These are phyloP conservation scores for Fraxinus ornus DNA, from an alignment of 305 asterid species.

Conservation along the genomic window DNA sequence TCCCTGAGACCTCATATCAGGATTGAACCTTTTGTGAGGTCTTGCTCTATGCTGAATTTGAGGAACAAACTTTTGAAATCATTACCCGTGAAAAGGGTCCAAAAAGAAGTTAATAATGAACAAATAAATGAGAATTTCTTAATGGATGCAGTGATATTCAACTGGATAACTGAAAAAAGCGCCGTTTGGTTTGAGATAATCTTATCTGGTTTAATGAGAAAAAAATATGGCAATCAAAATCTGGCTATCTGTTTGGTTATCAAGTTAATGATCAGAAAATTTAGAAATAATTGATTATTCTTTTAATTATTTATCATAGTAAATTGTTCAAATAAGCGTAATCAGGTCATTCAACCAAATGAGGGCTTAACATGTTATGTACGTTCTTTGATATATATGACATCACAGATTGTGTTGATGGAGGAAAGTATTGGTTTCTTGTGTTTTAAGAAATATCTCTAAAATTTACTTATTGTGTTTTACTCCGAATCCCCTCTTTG, in stretches of 20 bases:
- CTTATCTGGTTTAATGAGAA: neutral
- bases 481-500: neutral
- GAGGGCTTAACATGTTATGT: conserved; percentile 13
- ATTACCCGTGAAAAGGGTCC: neutral
- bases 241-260: neutral
- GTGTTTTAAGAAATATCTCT: neutral
- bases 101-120: neutral
- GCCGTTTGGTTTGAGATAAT: neutral
- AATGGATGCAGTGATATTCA: neutral
- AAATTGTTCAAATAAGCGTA: neutral
- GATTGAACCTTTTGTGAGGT: neutral
- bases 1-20: neutral
- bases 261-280: neutral
- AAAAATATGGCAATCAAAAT: neutral
- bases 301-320: neutral
- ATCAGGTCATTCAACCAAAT: neutral
- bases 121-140: neutral
- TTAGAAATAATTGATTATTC: neutral
- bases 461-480: neutral
- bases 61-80: neutral
- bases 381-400: neutral
- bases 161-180: neutral
- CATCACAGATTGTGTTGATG: neutral
- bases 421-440: neutral
- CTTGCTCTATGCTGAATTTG: conserved; percentile 2